Base-by-base conservation (phyloP, 2,329 filamentous ascomycete genomes). In the Cryphonectria naterciae region DNA sequence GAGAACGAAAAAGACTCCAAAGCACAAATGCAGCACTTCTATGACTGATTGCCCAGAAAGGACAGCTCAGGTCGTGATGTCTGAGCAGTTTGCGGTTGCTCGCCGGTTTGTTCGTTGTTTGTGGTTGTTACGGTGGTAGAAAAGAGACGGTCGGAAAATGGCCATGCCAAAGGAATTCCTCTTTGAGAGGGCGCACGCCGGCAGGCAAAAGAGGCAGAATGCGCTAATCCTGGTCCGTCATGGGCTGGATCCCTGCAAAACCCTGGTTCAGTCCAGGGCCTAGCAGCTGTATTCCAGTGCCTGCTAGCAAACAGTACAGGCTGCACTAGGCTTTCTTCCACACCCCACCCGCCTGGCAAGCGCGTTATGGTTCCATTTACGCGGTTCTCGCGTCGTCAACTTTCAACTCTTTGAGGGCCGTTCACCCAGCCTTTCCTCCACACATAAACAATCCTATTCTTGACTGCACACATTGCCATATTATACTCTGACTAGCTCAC, bases 361-460 rank as follows among this genome's bases (percentile, higher is more conserved):
- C 67, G 67, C 67, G 67, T 68, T 35, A 13, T 39, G 49, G 52
- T 52, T 32, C 54, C 67, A 63, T 68, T 63, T 60, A 68, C 67
- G 67, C 67, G 67, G 58, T 61, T 43, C 41, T 69, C 63, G 49
- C 54, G 56, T 65, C 70, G 68, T 52, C 63, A 28, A 66, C 62
- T 71, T 63, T 66, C 28, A 28, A 63, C 67, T 69, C 15, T 37
- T 37, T 11, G 46, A 60, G 43, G 17, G 15, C 41, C 10, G 43
- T 35, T 65, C 37, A 35, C 7, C 25, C 49, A 39, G 62, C 15
- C 32, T 43, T 62, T 35, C 17, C 49, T 46, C 56, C 54, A n/a
- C 66, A 37, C 41, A 62, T 52, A 39, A 68, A 46, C 58, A 39
- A 39, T 7, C 43, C 11, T n/a, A 60, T 43, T 37, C 32, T 63